phyloP scores from a whole-genome alignment of 257 asterid genomes.

The Jacaranda copaia region DNA sequence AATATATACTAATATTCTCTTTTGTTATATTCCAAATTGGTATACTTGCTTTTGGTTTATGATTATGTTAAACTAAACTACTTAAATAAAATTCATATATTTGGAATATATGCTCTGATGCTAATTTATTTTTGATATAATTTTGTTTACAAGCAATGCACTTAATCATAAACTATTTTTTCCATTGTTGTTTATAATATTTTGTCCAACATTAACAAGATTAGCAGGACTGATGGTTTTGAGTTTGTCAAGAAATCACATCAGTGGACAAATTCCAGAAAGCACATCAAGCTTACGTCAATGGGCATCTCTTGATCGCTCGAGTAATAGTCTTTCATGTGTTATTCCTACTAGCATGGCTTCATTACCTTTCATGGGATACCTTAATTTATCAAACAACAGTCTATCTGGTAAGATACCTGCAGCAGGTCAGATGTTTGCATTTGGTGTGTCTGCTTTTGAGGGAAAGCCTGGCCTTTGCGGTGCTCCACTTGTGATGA shows the following conservation, averaged over 20 bases:
- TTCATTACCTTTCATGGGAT: constrained; percentile 47
- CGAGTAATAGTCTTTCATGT: constrained; percentile 52
- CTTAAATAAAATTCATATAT: too few species aligned
- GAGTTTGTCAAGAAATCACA: constrained; percentile 59
- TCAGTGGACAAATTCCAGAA: constrained; percentile 56
- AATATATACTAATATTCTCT: too few species aligned
- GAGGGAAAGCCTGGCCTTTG: constrained; percentile 55
- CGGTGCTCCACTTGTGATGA: constrained; percentile 49
- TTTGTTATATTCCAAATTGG: too few species aligned
- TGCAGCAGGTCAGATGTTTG: constrained; percentile 50
- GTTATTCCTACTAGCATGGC: constrained; percentile 55
- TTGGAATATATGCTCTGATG: too few species aligned
- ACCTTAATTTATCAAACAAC: constrained; percentile 55
- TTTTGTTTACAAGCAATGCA: too few species aligned
- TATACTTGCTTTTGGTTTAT: too few species aligned
- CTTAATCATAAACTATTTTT: too few species aligned
- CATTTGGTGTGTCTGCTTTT: constrained; percentile 48
- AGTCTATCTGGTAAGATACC: constrained; percentile 59
- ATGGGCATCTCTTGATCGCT: constrained; percentile 57
- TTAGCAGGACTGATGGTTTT: constrained; percentile 45
- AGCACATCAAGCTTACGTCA: constrained; percentile 49
- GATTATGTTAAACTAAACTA: too few species aligned
- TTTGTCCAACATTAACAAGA: too few species aligned
- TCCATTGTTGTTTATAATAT: too few species aligned
- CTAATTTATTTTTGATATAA: too few species aligned